These are phyloP conservation scores for slime mould (Dictyostelium discoideum) DNA, from an alignment of 78 protist species.

Conservation along the genomic window dicty_2.7 NC_007088.5:7124001-7124500, in stretches of 20 bases:
- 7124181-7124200: no score
- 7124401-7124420: constrained; percentile 12
- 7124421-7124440: neutral
- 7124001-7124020: constrained; percentile 38
- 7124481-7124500: neutral
- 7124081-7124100: constrained; percentile 27
- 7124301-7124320: neutral
- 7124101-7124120: neutral
- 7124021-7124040: constrained; percentile 34
- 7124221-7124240: constrained; percentile 27
- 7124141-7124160: neutral
- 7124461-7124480: constrained; percentile 12
- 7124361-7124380: neutral
- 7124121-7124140: neutral
- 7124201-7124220: neutral
- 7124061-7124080: constrained; percentile 47
- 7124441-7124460: neutral
- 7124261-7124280: neutral
- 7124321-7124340: neutral
- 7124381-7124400: neutral
- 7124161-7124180: neutral
- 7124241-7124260: neutral
- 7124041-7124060: constrained; percentile 51
- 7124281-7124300: neutral
- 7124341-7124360: neutral